phyloP scores from a whole-genome alignment of 2,329 filamentous ascomycete genomes.

The Dactylellina leptospora region DNA sequence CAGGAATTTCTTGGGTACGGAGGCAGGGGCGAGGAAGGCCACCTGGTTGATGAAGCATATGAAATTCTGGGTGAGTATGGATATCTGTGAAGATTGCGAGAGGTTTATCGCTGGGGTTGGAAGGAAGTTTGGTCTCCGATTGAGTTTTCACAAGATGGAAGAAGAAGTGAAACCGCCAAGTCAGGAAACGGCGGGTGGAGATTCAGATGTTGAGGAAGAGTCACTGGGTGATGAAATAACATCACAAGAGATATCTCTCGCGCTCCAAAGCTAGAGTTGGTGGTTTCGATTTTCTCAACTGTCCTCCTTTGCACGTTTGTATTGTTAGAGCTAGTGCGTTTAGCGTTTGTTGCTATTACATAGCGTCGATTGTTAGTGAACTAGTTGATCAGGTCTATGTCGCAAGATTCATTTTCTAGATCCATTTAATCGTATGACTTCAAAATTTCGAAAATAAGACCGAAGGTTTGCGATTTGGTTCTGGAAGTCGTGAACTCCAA shows the following conservation, averaged over 20 bases:
- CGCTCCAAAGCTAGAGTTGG: not conserved
- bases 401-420: too few relatives aligned
- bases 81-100: conserved; percentile 45
- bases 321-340: too few relatives aligned
- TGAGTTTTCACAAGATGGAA: conserved; percentile 40
- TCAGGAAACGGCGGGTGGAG: not conserved
- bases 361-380: too few relatives aligned
- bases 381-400: too few relatives aligned
- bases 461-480: too few relatives aligned
- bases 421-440: too few relatives aligned
- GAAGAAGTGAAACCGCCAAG: not conserved
- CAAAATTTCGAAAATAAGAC: too few relatives aligned
- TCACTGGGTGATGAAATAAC: not conserved
- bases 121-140: conserved; percentile 28
- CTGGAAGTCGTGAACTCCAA: too few relatives aligned
- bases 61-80: conserved; percentile 43
- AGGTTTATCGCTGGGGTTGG: conserved; percentile 28
- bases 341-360: too few relatives aligned
- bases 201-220: not conserved
- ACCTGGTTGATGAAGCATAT: conserved; percentile 19
- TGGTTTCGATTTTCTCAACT: not conserved
- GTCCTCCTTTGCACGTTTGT: not conserved
- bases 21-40: conserved; percentile 21
- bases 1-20: conserved; percentile 22
- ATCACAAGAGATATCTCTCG: not conserved